phyloP scores from a whole-genome alignment of 1,139 yeast genomes.

The Kluyveromyces sp. region DNA sequence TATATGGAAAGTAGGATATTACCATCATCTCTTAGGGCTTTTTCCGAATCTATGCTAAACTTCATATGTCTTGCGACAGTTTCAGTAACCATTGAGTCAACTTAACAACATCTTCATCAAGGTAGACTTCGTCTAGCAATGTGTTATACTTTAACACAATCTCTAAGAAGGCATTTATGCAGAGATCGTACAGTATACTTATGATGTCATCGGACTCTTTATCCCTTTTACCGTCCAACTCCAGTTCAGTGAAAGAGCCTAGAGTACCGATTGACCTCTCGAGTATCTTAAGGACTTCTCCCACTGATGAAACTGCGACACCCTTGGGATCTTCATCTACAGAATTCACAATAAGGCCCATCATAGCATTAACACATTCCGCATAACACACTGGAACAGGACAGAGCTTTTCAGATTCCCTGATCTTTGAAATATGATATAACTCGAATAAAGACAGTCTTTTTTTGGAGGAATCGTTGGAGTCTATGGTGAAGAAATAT shows the following conservation, averaged over 20 bases:
- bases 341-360: slow-evolving; percentile 46
- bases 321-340: slow-evolving; percentile 56
- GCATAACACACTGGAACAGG: slow-evolving; percentile 60
- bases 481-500: slow-evolving; percentile 19
- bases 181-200: slow-evolving; percentile 51
- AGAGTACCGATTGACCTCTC: slow-evolving; percentile 55
- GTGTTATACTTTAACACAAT: slow-evolving; percentile 57
- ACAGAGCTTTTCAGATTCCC: slow-evolving; percentile 49
- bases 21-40: too few relatives aligned
- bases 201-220: slow-evolving; percentile 35
- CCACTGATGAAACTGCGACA: slow-evolving; percentile 45
- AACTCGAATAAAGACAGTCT: slow-evolving; percentile 24
- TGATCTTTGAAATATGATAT: slow-evolving; percentile 26
- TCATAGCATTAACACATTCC: slow-evolving; percentile 51
- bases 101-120: slow-evolving; percentile 55
- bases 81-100: slow-evolving; percentile 69
- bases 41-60: slow-evolving; percentile 5
- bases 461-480: not conserved
- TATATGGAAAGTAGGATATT: too few relatives aligned
- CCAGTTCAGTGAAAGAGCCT: slow-evolving; percentile 39
- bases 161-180: slow-evolving; percentile 57
- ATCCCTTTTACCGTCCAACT: slow-evolving; percentile 13
- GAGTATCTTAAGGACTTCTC: slow-evolving; percentile 51
- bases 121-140: slow-evolving; percentile 53
- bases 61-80: slow-evolving; percentile 23